Base-by-base conservation (phyloP, 2,329 filamentous ascomycete species). In the Clathrospora elynae region DNA sequence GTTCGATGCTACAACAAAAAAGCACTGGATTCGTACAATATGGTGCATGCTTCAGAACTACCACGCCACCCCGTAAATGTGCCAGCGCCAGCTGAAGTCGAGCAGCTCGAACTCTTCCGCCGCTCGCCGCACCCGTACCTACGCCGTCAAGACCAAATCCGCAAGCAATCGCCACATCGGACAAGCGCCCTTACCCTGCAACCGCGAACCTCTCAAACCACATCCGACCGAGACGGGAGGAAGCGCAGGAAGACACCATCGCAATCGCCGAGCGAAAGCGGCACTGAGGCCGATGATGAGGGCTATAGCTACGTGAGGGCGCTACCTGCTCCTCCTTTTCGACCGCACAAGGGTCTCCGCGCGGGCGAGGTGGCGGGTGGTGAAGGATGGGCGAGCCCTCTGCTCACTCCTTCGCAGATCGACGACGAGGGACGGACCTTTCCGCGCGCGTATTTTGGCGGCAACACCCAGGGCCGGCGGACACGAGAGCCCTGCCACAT, bases 221-320 rank as follows among this genome's bases (percentile, higher is more conserved):
- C 52, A 50, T 54, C 54, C 28, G 66, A 65, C 34, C 50, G 58
- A 32, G 60, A 64, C 44, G 48, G 50, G 11, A 55, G 56, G 26
- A 63, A 55, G 28, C 52, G 59, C 17, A 57, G 62, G 42, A 68
- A 62, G 52, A 28, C 31, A n/a, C 25, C 36, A 8, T 63, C 64
- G 7, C 61, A 59, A 23, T 68, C 66, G 24, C 82, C 81, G 8
- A 96, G 89, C 68, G 91, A 96, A 57, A 96, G 90, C 67, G 92
- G 92, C 16, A 95, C 91, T 12, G 92, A 97, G 67, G 92, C 92
- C 25, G 92, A 96, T 61, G 92, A 97, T 73, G 92, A 97, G 69
- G 87, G 91, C 51, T 78, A 77, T 29, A 68, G 73, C 4, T 85
- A 92, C 56, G 76, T 96, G 42, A 93, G 87, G 67, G 87, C 90